phyloP scores from a whole-genome alignment of 2,329 filamentous ascomycete genomes.

The Setomelanomma holmii region DNA sequence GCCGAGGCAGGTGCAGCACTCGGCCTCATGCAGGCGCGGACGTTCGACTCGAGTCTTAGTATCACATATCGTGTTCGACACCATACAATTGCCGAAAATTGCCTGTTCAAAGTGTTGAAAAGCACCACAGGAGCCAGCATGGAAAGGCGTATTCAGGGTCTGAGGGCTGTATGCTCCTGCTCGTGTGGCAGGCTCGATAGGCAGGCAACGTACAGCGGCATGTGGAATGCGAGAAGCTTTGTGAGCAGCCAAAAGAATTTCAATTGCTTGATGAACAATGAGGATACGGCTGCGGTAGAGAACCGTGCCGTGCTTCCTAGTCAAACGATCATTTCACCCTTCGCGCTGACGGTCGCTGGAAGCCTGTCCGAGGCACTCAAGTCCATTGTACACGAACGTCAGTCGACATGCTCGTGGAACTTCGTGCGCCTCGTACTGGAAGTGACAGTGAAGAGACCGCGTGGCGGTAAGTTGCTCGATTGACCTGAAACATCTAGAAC shows the following conservation, averaged over 20 bases:
- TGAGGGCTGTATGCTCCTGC: too few relatives aligned
- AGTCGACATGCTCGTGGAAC: constrained; percentile 6
- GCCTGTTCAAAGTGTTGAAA: too few relatives aligned
- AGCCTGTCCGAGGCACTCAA: not conserved
- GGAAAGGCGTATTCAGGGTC: too few relatives aligned
- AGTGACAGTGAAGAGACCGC: not conserved
- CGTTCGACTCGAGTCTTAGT: constrained; percentile 19
- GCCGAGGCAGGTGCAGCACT: constrained; percentile 23
- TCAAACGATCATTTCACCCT: not conserved
- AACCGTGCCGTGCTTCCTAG: not conserved
- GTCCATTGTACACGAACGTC: not conserved
- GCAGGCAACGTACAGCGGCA: too few relatives aligned
- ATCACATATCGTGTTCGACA: not conserved
- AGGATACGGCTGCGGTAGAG: constrained; percentile 7
- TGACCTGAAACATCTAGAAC: constrained; percentile 12
- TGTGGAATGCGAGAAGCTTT: too few relatives aligned
- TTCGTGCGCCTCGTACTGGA: not conserved
- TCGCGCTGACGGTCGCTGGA: not conserved
- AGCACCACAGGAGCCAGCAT: too few relatives aligned
- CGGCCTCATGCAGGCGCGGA: not conserved
- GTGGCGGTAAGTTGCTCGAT: not conserved
- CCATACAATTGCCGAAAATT: constrained; percentile 20
- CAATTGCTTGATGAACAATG: constrained; percentile 15
- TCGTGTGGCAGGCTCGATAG: not conserved
- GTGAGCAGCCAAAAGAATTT: constrained; percentile 12